phyloP scores from a whole-genome alignment of 2,329 filamentous ascomycete genomes.

The Leptodontidium sp. region DNA sequence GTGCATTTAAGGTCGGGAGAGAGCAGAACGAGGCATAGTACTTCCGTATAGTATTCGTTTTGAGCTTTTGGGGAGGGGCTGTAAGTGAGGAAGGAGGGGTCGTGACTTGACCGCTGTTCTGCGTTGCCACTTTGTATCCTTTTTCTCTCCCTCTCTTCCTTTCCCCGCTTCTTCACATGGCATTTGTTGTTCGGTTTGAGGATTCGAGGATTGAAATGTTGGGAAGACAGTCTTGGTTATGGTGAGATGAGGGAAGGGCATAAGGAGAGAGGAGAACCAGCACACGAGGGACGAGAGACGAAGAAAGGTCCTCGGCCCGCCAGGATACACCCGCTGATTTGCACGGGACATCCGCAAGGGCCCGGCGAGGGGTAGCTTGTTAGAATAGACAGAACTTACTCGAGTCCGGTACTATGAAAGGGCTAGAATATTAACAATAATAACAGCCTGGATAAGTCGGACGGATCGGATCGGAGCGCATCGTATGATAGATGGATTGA shows the following conservation, averaged over 20 bases:
- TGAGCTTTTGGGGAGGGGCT: not conserved
- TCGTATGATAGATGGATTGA: not conserved
- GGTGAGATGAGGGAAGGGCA: not conserved
- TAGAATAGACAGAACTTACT: too few relatives aligned
- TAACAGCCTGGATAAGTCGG: not conserved
- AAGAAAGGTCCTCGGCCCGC: slow-evolving; percentile 21
- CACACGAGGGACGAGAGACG: not conserved
- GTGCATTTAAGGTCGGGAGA: slow-evolving; percentile 4
- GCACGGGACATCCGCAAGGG: slow-evolving; percentile 3
- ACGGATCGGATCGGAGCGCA: too few relatives aligned
- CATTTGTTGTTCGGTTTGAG: slow-evolving; percentile 1
- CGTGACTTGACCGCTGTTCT: slow-evolving; percentile 42
- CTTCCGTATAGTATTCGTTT: not conserved
- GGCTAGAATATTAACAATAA: not conserved
- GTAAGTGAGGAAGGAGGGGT: slow-evolving; percentile 19
- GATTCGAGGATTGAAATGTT: not conserved
- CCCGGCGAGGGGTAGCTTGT: not conserved
- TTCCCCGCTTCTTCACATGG: slow-evolving; percentile 27
- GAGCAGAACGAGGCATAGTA: not conserved
- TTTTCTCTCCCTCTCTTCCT: not conserved
- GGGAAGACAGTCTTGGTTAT: not conserved
- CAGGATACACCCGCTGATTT: slow-evolving; percentile 16
- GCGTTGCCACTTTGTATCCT: slow-evolving; percentile 27
- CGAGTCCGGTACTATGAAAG: not conserved
- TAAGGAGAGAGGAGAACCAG: too few relatives aligned